These are phyloP conservation scores for Lyophyllum shimeji DNA, from an alignment of 768 basidiomycete species.

Conservation along the genomic window DNA sequence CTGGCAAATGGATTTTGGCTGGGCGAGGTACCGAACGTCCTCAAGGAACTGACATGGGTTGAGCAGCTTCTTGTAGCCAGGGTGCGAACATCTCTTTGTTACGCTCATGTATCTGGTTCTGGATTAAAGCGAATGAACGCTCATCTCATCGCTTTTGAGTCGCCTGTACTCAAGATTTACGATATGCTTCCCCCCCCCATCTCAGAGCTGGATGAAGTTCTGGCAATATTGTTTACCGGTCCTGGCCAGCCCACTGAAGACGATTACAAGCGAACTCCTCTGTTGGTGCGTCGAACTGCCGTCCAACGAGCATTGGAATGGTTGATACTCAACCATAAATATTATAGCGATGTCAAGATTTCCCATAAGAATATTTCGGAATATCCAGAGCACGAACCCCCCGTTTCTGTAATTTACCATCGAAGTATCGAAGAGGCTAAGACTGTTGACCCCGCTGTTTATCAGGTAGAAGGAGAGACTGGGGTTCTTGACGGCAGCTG, in stretches of 20 bases:
- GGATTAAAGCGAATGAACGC: background rate
- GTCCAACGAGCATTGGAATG: constrained; percentile 27
- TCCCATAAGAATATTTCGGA: constrained; percentile 21
- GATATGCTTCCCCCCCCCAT: background rate
- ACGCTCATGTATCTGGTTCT: constrained; percentile 20
- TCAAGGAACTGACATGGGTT: background rate
- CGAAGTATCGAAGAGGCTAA: background rate
- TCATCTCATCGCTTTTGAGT: background rate
- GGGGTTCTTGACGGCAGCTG: constrained; percentile 30
- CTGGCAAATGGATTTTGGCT: background rate
- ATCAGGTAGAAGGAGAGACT: constrained; percentile 17
- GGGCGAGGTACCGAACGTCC: background rate
- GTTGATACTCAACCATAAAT: constrained; percentile 33
- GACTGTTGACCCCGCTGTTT: too few species aligned
- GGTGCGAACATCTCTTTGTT: constrained; percentile 23
- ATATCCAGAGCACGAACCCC: constrained; percentile 21
- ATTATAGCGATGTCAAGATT: constrained; percentile 31
- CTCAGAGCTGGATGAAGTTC: background rate
- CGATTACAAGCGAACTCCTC: constrained; percentile 16
- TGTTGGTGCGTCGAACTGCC: background rate
- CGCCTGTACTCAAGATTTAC: background rate
- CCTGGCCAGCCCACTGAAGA: constrained; percentile 21
- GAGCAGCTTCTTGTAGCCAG: background rate
- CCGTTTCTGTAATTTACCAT: constrained; percentile 23
- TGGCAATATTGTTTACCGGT: constrained; percentile 12